These are phyloP conservation scores for Zymoseptoria passerinii DNA, from an alignment of 2,329 filamentous ascomycete genomes.

Conservation along the genomic window DNA sequence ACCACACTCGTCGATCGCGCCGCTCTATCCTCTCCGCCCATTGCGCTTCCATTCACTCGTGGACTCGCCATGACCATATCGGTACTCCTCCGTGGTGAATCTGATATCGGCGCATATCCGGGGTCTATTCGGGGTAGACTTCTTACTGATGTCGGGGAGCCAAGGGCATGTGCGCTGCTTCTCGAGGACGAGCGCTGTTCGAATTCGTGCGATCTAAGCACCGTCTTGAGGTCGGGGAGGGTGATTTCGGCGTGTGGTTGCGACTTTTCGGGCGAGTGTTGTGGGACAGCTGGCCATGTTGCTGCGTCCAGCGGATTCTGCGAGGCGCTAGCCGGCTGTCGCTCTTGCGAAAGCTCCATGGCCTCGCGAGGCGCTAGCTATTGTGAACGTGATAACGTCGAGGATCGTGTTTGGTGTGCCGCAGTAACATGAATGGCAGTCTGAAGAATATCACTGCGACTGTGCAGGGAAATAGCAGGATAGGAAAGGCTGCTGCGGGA, in stretches of 20 bases:
- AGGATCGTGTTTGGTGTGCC: conserved; percentile 8
- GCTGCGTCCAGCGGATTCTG: background rate
- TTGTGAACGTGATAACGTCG: conserved; percentile 14
- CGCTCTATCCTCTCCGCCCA: conserved; percentile 33
- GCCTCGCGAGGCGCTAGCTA: conserved; percentile 12
- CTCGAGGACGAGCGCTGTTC: conserved; percentile 25
- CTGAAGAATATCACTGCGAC: background rate
- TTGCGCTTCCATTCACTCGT: conserved; percentile 37
- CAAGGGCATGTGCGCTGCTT: conserved; percentile 9
- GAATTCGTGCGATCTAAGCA: conserved; percentile 35
- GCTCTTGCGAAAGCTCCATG: conserved; percentile 29
- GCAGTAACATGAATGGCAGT: conserved; percentile 7
- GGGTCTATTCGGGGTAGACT: conserved; percentile 32
- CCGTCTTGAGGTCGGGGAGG: conserved; percentile 39
- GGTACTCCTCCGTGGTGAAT: conserved; percentile 22
- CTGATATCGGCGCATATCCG: conserved; percentile 25
- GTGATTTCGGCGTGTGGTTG: conserved; percentile 25
- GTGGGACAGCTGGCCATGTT: conserved; percentile 12
- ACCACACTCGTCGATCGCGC: conserved; percentile 35
- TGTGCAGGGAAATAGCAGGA: background rate
- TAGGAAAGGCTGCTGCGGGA: background rate
- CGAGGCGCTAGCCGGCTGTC: conserved; percentile 28
- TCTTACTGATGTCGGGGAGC: conserved; percentile 19
- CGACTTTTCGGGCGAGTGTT: conserved; percentile 14
- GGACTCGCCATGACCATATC: conserved; percentile 36